Conservation (phyloP, 1,139 yeast species). For the Suhomyces coccinellae region DNA sequence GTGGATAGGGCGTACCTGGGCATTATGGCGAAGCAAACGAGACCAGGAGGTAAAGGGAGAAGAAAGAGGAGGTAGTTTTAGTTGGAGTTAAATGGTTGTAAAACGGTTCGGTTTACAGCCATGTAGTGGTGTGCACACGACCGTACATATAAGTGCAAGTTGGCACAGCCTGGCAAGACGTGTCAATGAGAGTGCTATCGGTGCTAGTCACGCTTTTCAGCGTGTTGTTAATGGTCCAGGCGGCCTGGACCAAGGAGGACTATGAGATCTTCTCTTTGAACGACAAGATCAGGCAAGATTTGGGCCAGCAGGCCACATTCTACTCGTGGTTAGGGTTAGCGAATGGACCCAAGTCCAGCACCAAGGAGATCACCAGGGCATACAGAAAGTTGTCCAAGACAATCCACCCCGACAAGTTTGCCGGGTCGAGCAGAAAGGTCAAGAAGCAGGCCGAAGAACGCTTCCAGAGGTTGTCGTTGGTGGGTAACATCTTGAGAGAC, state of each 20-base stretch:
- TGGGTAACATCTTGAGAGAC: conserved; percentile 69
- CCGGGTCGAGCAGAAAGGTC: conserved; percentile 41
- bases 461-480: conserved; percentile 73
- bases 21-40: conserved; percentile 4
- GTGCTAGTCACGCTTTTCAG: not conserved
- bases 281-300: conserved; percentile 61
- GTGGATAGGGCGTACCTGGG: conserved; percentile 38
- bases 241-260: conserved; percentile 56
- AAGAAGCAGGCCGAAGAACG: conserved; percentile 53
- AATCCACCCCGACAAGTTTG: conserved; percentile 81
- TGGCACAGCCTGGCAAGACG: not conserved
- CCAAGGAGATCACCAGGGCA: conserved; percentile 70
- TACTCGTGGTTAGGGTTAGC: conserved; percentile 64
- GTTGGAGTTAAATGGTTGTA: not conserved
- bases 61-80: not conserved
- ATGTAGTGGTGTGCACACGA: not conserved
- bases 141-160: not conserved
- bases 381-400: conserved; percentile 68
- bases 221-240: conserved; percentile 7
- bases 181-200: conserved; percentile 2
- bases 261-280: conserved; percentile 79
- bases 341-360: conserved; percentile 53
- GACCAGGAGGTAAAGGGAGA: not conserved
- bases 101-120: not conserved
- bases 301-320: conserved; percentile 64